These are phyloP conservation scores for Moniliella sp. DNA, from an alignment of 1,284 basidiomycete species.

Conservation along the genomic window DNA sequence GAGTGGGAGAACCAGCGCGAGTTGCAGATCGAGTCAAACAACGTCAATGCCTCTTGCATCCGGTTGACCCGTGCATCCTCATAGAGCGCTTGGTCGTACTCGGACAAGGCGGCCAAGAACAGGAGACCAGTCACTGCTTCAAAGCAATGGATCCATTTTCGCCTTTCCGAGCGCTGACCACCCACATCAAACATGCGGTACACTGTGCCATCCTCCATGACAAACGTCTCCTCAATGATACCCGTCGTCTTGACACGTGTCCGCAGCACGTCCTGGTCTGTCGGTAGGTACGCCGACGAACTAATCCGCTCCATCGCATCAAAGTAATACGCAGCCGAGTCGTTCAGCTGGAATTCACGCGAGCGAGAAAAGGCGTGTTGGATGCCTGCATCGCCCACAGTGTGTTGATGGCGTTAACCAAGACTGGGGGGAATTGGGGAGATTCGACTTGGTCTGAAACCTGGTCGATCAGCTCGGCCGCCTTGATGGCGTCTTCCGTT, in stretches of 20 bases:
- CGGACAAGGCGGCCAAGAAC: constrained; percentile 17
- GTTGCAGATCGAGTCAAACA: constrained; percentile 45
- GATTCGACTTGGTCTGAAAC: constrained; percentile 66
- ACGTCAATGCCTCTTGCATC: constrained; percentile 7
- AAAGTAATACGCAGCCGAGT: constrained; percentile 64
- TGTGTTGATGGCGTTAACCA: constrained; percentile 58
- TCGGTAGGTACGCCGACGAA: constrained; percentile 3
- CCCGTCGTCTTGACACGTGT: constrained; percentile 17
- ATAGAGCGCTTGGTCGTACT: constrained; percentile 11
- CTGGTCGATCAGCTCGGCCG: constrained; percentile 51
- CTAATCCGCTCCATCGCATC: constrained; percentile 8
- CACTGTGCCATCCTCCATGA: constrained; percentile 35
- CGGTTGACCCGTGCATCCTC: constrained; percentile 11
- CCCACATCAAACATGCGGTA: constrained; percentile 20
- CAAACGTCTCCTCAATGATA: constrained; percentile 9
- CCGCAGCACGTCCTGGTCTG: constrained; percentile 14
- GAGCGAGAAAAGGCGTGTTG: constrained; percentile 63
- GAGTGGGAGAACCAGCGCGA: constrained; percentile 24
- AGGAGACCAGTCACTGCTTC: constrained; percentile 24
- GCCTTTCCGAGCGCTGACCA: constrained; percentile 8
- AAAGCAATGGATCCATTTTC: constrained; percentile 11
- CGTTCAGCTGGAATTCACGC: constrained; percentile 87
- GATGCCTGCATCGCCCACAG: constrained; percentile 76
- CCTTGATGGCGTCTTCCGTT: constrained; percentile 49
- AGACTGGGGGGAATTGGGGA: constrained; percentile 54